Base-by-base conservation (phyloP, 176 grass and related monocot species). In the Zoysia japonica region DNA sequence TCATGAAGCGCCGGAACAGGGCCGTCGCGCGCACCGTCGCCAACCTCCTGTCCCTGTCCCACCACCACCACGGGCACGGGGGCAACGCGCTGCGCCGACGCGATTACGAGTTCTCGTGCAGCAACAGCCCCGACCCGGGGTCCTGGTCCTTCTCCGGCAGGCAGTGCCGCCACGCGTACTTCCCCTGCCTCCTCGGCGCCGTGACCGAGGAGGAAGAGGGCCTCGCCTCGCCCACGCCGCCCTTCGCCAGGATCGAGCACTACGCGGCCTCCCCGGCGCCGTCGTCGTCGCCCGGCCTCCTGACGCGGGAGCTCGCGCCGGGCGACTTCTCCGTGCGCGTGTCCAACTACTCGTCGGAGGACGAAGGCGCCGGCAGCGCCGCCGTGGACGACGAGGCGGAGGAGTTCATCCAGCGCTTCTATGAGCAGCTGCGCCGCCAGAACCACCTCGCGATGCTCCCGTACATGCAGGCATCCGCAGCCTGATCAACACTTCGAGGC, bases 41-140 rank as follows among this genome's bases (percentile, higher is more conserved):
- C 43, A 77, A 35, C 69, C 85, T 87, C 39, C 78, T 94, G n/a
- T 83, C 87, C 28, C 28, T 28, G 28, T 28, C 28, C 28, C 28
- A 28, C 37, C 88, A 88, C 53, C 82, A 91, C 9, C 13, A 42
- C 16, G 3, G 19, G 12, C 28, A 28, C 28, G 28, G 28, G 28
- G 28, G 28, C 28, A 62, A 47, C 55, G 79, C 49, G 10, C 72
- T 90, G 0, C 83, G 74, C 45, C 70, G 64, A 8, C 83, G 83
- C 45, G 94, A 92, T 48, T 94, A 97, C 67, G 91, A 97, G 83
- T 97, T 97, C 85, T 97, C 95, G 3, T 97, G 89, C 89, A 80
- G 80, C 89, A 92, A 94, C 89, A 89, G 80, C 83, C 80, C 89
- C 50, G 83, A 75, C 50, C 67, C 84, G 10, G 11, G 36, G 62